Conservation (phyloP, 2,329 filamentous ascomycete genomes). For the Diaporthe capsici region DNA sequence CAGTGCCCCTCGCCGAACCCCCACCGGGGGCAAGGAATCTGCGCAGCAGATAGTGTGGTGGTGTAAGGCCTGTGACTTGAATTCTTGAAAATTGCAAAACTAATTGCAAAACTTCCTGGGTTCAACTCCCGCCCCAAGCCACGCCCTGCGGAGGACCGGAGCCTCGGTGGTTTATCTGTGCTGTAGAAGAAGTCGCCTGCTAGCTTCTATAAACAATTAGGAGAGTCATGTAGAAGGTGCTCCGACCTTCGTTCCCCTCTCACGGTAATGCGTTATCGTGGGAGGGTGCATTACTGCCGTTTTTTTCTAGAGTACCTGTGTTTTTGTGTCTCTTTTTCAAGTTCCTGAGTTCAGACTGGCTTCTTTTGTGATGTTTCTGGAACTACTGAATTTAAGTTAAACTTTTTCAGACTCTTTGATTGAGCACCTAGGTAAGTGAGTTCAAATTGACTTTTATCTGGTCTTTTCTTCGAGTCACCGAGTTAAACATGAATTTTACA, state of each 20-base stretch:
- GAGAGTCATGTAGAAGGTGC: conserved; percentile 21
- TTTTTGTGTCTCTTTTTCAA: neutral
- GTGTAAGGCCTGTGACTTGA: neutral
- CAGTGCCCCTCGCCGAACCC: neutral
- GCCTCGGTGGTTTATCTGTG: neutral
- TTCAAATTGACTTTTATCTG: neutral
- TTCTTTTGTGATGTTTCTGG: neutral
- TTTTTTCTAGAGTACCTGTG: neutral
- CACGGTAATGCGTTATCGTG: neutral
- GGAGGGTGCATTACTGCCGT: neutral
- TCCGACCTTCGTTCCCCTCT: neutral
- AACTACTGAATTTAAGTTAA: neutral
- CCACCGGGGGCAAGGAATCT: neutral
- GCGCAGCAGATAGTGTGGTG: neutral
- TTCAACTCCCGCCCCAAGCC: neutral
- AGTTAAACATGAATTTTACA: neutral
- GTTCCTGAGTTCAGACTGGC: neutral
- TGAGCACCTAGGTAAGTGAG: neutral
- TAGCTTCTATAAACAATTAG: conserved; percentile 19
- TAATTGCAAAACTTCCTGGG: neutral
- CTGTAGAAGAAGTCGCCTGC: conserved; percentile 18
- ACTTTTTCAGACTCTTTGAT: neutral
- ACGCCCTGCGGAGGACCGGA: neutral
- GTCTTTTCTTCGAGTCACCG: neutral
- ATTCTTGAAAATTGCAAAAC: neutral